Conservation (phyloP, 768 basidiomycete species). For the Auricularia sp. region DNA sequence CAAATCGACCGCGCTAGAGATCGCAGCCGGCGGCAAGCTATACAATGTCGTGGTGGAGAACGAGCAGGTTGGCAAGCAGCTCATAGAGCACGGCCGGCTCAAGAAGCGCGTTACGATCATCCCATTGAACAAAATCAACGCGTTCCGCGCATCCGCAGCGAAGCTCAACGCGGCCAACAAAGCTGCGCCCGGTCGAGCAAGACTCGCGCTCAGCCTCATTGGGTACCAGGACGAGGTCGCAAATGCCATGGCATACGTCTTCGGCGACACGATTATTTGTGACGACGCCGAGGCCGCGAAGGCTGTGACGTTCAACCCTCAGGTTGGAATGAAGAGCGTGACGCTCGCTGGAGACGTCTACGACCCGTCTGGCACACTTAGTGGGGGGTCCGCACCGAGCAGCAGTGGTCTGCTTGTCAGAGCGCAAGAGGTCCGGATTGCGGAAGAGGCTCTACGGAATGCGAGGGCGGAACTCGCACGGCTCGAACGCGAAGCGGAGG, state of each 20-base stretch:
- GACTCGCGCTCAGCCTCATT: slow-evolving; percentile 81
- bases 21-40: slow-evolving; percentile 79
- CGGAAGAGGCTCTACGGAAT: slow-evolving; percentile 48
- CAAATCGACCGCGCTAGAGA: slow-evolving; percentile 85
- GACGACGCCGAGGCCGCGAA: slow-evolving; percentile 82
- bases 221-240: slow-evolving; percentile 72
- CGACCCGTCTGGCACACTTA: slow-evolving; percentile 89
- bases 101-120: slow-evolving; percentile 89
- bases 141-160: slow-evolving; percentile 49
- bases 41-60: slow-evolving; percentile 93
- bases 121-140: slow-evolving; percentile 84
- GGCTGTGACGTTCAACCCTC: slow-evolving; percentile 67
- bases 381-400: slow-evolving; percentile 80
- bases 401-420: slow-evolving; percentile 64
- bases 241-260: slow-evolving; percentile 87
- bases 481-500: slow-evolving; percentile 47
- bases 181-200: slow-evolving; percentile 71
- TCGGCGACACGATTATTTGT: slow-evolving; percentile 87
- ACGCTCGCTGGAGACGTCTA: slow-evolving; percentile 94
- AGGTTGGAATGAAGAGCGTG: slow-evolving; percentile 68
- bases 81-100: slow-evolving; percentile 68
- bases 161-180: slow-evolving; percentile 65
- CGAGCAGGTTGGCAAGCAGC: slow-evolving; percentile 76
- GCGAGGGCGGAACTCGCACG: slow-evolving; percentile 38
- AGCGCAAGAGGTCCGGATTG: slow-evolving; percentile 70